Percentiles rank a stretch among this genome's conserved stretches.
These are phyloP conservation scores for Phialophora tarda DNA, from an alignment of 2,329 filamentous ascomycete genomes.

Conservation along the genomic window DNA sequence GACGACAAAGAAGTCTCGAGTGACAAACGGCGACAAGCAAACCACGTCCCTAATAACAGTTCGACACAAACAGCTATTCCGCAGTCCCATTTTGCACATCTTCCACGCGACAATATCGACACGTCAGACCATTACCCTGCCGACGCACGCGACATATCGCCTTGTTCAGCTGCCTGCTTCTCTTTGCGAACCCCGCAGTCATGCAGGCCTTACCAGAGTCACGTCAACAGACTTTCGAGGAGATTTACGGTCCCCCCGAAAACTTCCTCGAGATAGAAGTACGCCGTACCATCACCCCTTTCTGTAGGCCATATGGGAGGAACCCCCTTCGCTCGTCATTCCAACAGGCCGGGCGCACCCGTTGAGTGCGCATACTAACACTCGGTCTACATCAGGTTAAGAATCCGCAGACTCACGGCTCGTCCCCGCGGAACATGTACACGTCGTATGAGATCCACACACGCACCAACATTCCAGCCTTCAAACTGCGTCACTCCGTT, in stretches of 20 bases:
- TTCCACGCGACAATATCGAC: background rate
- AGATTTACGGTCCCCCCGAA: constrained; percentile 97
- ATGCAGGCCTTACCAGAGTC: constrained; percentile 71
- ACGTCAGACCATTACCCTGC: background rate
- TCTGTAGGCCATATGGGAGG: background rate
- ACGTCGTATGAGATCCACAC: constrained; percentile 98
- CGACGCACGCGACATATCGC: constrained; percentile 24
- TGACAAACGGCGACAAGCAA: background rate
- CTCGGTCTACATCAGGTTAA: constrained; percentile 66
- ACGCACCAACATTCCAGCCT: constrained; percentile 97
- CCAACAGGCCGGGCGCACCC: background rate
- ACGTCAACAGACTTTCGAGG: constrained; percentile 93
- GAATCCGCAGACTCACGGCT: constrained; percentile 91
- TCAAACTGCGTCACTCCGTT: constrained; percentile 87
- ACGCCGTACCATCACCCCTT: background rate
- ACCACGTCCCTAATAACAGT: background rate
- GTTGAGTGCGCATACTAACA: background rate
- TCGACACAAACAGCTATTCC: background rate
- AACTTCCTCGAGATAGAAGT: constrained; percentile 97
- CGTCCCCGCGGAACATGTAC: constrained; percentile 88
- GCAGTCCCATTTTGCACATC: background rate
- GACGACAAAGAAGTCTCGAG: background rate
- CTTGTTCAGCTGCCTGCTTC: constrained; percentile 15
- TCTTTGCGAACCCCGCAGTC: constrained; percentile 49
- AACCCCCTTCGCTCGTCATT: background rate